Conservation (phyloP, 441 rosid genomes). For the Populus hybrid region DNA sequence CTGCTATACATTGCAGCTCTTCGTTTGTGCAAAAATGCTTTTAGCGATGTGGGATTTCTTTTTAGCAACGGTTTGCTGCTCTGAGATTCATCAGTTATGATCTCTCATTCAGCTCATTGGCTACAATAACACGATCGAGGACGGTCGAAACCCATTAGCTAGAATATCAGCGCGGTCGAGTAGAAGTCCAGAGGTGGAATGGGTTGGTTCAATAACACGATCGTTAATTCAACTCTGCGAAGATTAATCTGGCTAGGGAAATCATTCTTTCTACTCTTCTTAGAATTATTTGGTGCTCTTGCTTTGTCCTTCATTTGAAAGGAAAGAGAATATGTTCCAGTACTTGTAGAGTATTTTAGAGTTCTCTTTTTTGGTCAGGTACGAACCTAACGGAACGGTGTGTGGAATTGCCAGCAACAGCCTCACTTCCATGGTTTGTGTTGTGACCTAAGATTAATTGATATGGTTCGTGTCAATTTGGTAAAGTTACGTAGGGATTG, state of each 20-base stretch:
- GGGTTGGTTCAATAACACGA: no score
- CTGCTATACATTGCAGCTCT: neutral
- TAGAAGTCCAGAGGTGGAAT: neutral
- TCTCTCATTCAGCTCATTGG: neutral
- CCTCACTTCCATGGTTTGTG: neutral
- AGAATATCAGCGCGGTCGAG: neutral
- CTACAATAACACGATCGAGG: no score
- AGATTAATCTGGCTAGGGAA: neutral
- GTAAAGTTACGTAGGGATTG: no score
- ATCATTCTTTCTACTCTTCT: neutral
- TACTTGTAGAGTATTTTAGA: no score
- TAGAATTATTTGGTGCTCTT: no score
- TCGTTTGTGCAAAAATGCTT: no score
- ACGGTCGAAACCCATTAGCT: no score
- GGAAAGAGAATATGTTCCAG: no score
- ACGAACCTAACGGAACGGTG: neutral
- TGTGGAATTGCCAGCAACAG: neutral
- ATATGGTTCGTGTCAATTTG: neutral
- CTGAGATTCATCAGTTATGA: neutral
- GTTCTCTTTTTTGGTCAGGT: no score
- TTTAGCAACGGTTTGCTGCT: neutral
- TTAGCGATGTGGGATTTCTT: no score
- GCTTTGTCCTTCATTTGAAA: no score
- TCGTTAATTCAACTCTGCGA: neutral
- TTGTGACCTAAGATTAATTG: no score